Percentiles rank a stretch among this genome's conserved stretches.
phyloP scores from a whole-genome alignment of 1,139 yeast species.

The Geotrichum histeridarum region DNA sequence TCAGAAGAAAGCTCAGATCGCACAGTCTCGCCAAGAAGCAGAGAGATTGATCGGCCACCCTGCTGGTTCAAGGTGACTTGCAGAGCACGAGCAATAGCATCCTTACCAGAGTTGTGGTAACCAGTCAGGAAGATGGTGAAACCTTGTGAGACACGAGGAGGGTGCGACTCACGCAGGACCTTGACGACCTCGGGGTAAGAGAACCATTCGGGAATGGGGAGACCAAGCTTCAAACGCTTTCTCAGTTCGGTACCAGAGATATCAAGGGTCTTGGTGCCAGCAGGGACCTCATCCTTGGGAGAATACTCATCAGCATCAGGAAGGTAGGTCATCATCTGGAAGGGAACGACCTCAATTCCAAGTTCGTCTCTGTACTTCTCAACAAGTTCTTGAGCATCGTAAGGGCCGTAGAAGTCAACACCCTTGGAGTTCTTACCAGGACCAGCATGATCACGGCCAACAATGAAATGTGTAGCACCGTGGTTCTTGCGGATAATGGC shows the following conservation, averaged over 20 bases:
- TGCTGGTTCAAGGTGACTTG: conserved; percentile 88
- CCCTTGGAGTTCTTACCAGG: conserved; percentile 94
- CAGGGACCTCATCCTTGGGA: conserved; percentile 87
- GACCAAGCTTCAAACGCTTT: conserved; percentile 78
- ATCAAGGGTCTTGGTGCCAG: conserved; percentile 75
- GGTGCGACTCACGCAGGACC: conserved; percentile 86
- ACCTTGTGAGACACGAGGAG: conserved; percentile 87
- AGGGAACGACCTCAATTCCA: conserved; percentile 87
- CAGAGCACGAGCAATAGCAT: conserved; percentile 72
- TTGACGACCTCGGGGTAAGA: conserved; percentile 94
- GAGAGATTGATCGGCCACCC: conserved; percentile 80
- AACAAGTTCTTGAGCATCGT: conserved; percentile 90
- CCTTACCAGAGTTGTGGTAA: conserved; percentile 53
- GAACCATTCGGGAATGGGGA: conserved; percentile 92
- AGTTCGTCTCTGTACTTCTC: conserved; percentile 70
- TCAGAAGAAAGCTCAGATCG: conserved; percentile 43
- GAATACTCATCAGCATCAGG: conserved; percentile 95
- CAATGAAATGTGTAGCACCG: conserved; percentile 95
- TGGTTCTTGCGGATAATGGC: conserved; percentile 93
- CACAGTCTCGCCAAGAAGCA: conserved; percentile 51
- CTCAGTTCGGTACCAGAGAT: conserved; percentile 94
- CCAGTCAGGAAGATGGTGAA: conserved; percentile 65
- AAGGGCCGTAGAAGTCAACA: conserved; percentile 92
- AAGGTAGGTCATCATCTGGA: conserved; percentile 92
- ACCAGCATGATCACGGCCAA: conserved; percentile 97